These are phyloP conservation scores for Calocera viscosa DNA, from an alignment of 768 basidiomycete genomes.

Conservation along the genomic window DNA sequence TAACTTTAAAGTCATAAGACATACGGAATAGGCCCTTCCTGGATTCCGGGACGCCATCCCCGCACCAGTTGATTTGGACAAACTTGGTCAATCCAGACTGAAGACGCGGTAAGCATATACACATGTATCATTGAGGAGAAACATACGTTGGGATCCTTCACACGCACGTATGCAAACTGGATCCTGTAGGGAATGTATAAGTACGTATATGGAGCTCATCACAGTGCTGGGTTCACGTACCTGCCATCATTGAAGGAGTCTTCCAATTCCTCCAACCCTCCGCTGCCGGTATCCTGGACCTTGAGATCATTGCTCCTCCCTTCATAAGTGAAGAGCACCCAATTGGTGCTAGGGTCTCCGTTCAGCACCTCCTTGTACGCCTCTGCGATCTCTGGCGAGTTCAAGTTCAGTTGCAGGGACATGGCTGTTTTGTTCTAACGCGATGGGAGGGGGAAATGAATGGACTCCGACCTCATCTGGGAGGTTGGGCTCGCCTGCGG, in stretches of 20 bases:
- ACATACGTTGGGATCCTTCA: constrained; percentile 74
- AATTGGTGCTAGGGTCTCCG: constrained; percentile 48
- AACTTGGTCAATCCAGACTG: constrained; percentile 79
- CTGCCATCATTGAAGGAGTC: constrained; percentile 93
- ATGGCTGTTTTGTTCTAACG: not conserved
- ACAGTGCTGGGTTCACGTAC: constrained; percentile 33
- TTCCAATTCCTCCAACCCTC: constrained; percentile 79
- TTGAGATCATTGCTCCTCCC: constrained; percentile 75
- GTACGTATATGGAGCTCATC: constrained; percentile 7
- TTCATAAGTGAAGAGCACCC: constrained; percentile 71
- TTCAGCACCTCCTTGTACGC: constrained; percentile 68
- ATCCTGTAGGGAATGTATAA: constrained; percentile 41
- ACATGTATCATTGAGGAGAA: constrained; percentile 7
- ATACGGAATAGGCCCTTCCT: constrained; percentile 80
- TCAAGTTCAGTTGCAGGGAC: not conserved
- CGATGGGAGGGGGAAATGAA: not conserved
- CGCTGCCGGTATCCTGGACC: constrained; percentile 70
- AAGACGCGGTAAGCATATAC: constrained; percentile 8
- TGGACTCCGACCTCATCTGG: not conserved
- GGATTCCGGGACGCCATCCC: constrained; percentile 85
- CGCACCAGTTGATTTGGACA: constrained; percentile 94
- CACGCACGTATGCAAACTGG: constrained; percentile 82
- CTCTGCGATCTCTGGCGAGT: constrained; percentile 41
- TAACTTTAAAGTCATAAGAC: constrained; percentile 10
- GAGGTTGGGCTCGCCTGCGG: not conserved